Evolutionary conservation across 371 early-diverging fungal species (phyloP), one percentile per base, ranked within the genome.

Genomic region (Mortierella sp.): DNA sequence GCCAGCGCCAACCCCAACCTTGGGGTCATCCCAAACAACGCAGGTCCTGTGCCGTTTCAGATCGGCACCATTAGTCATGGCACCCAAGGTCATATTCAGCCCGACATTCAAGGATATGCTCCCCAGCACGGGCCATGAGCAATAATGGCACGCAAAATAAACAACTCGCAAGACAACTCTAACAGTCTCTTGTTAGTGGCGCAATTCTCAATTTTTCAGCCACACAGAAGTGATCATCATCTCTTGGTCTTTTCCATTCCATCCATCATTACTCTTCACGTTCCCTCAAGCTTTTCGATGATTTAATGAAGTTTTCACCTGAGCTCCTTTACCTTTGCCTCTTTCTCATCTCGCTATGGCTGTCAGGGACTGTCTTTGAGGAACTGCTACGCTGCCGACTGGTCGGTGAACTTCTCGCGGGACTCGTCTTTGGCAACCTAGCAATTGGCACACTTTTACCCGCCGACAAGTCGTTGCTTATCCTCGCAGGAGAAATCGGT

Each of bases 351-450:
- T 79, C 83, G 0, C 69, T 82, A 37, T 79, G 79, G 71, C 77
- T 82, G 2, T 64, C 76, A 16, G 79, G 82, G 6, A 79, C 79
- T 2, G 34, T 79, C 51, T 79, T 76, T 10, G 79, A 82, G 34
- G 73, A 72, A 28, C 64, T 78, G 14, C 13, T 79, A 0, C 79
- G 48, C 21, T 82, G 83, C 16, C 79, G 79, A 76, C 74, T 79
- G 67, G 19, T 83, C 26, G 79, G 83, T 46, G 83, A 83, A 48
- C 74, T 83, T 37, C 74, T 83, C 43, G 51, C 76, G 14, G 83
- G 79, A 10, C 43, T 82, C 21, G 40, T 79, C 48, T 82, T 82
- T 73, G 83, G 83, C 14, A 82, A 82, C 61, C 61, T 82, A 1
- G 34, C 21, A 9, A 48, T 73, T 5, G 74, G 64, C 44, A 70